phyloP scores from a whole-genome alignment of 345 rosid genomes.

The Kernera saxatilis region DNA sequence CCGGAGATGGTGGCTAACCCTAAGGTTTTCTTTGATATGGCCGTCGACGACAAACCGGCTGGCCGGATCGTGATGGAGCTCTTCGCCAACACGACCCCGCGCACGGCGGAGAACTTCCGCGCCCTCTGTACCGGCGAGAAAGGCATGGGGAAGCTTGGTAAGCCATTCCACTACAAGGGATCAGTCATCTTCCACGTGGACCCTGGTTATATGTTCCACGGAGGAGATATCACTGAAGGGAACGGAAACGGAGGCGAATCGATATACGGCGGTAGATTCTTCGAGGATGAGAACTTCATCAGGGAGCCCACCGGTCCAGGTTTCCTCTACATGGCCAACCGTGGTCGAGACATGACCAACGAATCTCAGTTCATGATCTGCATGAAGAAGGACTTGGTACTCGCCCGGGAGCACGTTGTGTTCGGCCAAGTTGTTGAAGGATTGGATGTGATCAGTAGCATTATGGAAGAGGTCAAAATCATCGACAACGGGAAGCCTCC shows the following conservation, averaged over 20 bases:
- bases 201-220: conserved; percentile 40
- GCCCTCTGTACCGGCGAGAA: conserved; percentile 26
- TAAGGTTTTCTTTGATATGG: conserved; percentile 39
- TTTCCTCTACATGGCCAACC: conserved; percentile 42
- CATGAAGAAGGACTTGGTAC: conserved; percentile 33
- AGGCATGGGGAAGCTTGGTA: conserved; percentile 35
- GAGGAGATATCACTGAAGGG: conserved; percentile 43
- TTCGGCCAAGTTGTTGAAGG: conserved; percentile 47
- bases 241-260: conserved; percentile 54
- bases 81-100: conserved; percentile 33
- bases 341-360: conserved; percentile 40
- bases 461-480: conserved; percentile 35
- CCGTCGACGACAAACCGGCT: conserved; percentile 27
- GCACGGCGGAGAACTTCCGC: conserved; percentile 52
- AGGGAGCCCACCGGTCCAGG: conserved; percentile 48
- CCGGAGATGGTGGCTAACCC: conserved; percentile 21
- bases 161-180: conserved; percentile 57
- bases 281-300: conserved; percentile 46
- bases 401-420: conserved; percentile 25
- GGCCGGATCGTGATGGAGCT: conserved; percentile 47
- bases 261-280: conserved; percentile 40
- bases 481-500: conserved; percentile 31
- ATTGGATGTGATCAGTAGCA: conserved; percentile 30
- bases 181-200: conserved; percentile 43
- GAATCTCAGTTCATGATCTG: conserved; percentile 44